A percentile compares a stretch with the other conserved stretches of the same genome.
phyloP scores from a whole-genome alignment of 2,329 filamentous ascomycete genomes.

The Trichophyton schoenleinii region DNA sequence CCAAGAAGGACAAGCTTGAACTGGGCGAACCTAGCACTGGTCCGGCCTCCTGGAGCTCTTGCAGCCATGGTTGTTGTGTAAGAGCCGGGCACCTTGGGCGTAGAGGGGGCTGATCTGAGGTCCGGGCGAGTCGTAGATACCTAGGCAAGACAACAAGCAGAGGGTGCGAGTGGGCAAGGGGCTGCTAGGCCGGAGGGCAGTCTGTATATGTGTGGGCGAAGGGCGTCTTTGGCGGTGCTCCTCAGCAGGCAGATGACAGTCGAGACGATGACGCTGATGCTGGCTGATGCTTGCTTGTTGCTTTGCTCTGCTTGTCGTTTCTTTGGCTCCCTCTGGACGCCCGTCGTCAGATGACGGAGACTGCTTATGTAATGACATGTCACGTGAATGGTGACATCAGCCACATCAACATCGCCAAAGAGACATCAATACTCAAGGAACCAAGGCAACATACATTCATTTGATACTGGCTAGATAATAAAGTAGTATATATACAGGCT shows the following conservation, averaged over 20 bases:
- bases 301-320: background rate
- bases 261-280: background rate
- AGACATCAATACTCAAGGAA: too few relatives aligned
- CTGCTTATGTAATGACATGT: background rate
- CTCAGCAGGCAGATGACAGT: too few relatives aligned
- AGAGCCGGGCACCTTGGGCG: background rate
- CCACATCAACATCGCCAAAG: too few relatives aligned
- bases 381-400: background rate
- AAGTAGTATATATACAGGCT: background rate
- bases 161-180: background rate
- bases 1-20: constrained; percentile 97
- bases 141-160: background rate
- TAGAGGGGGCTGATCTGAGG: background rate
- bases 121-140: background rate
- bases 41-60: constrained; percentile 57
- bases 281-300: background rate
- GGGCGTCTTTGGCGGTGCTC: background rate
- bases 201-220: background rate
- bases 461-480: background rate
- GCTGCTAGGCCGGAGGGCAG: background rate
- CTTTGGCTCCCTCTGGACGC: background rate
- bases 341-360: background rate
- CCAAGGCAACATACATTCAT: background rate
- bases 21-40: constrained; percentile 79
- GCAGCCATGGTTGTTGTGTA: constrained; percentile 56